Evolutionary conservation across 495 filamentous ascomycete genomes (phyloP).

Genomic region (Mycothermus thermophilus): DNA sequence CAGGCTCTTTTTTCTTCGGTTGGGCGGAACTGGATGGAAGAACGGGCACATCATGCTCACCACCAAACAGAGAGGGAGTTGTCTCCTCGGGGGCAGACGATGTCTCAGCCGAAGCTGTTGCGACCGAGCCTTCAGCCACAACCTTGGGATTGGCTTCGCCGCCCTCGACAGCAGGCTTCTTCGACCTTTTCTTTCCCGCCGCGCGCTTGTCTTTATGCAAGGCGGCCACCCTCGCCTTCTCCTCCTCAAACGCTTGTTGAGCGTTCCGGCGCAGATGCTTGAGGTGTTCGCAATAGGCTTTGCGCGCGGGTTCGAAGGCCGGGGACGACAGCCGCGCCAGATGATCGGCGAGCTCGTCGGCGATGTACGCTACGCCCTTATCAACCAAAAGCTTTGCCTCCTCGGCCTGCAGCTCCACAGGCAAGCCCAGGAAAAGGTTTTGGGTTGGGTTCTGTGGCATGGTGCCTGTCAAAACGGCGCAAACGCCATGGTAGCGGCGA

Average conservation of each 20-base stretch:
- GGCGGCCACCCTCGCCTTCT: slow-evolving; percentile 23
- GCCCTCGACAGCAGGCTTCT: no score
- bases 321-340: slow-evolving; percentile 40
- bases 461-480: slow-evolving; percentile 73
- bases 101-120: slow-evolving; percentile 8
- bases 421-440: slow-evolving; percentile 84
- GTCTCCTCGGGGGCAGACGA: slow-evolving; percentile 7
- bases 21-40: slow-evolving; percentile 1
- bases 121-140: not conserved
- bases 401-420: slow-evolving; percentile 79
- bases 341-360: slow-evolving; percentile 61
- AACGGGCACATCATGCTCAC: not conserved
- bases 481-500: slow-evolving; percentile 69
- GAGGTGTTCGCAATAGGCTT: slow-evolving; percentile 28
- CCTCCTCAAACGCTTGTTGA: slow-evolving; percentile 23
- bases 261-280: slow-evolving; percentile 28
- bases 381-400: slow-evolving; percentile 77
- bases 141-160: slow-evolving; percentile 2
- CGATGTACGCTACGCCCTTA: slow-evolving; percentile 61
- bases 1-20: slow-evolving; percentile 2
- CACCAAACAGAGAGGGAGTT: slow-evolving; percentile 38
- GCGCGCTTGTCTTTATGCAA: slow-evolving; percentile 20
- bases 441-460: slow-evolving; percentile 87
- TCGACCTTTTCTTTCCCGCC: no score
- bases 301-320: slow-evolving; percentile 43